Conservation (phyloP, 2,329 filamentous ascomycete genomes). For the Fusarium irregulare region DNA sequence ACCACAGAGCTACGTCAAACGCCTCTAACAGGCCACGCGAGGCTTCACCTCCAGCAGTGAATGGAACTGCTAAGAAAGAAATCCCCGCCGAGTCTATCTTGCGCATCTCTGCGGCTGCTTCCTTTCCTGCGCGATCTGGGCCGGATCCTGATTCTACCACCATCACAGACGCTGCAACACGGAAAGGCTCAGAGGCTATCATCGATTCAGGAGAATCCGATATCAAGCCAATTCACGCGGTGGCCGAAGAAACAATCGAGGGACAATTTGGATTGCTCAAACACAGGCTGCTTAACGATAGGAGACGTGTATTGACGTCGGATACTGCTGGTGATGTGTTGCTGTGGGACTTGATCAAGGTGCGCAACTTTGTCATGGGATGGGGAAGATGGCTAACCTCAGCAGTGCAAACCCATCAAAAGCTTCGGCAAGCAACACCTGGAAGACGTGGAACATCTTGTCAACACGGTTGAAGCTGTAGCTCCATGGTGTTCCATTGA, state of each 20-base stretch:
- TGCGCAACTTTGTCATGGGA: conserved; percentile 53
- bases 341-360: conserved; percentile 92
- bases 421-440: conserved; percentile 95
- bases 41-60: conserved; percentile 49
- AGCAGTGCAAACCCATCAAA: conserved; percentile 83
- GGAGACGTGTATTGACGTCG: conserved; percentile 86
- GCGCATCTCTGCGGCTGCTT: conserved; percentile 84
- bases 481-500: conserved; percentile 97
- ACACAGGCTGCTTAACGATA: conserved; percentile 89
- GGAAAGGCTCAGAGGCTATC: conserved; percentile 52
- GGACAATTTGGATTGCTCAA: conserved; percentile 96
- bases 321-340: conserved; percentile 96
- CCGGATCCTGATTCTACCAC: conserved; percentile 68
- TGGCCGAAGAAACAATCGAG: conserved; percentile 86
- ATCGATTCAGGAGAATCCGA: conserved; percentile 48
- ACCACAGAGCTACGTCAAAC: conserved; percentile 60
- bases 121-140: conserved; percentile 71
- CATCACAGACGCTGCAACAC: conserved; percentile 56
- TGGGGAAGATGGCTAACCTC: conserved; percentile 18
- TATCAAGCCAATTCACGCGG: conserved; percentile 71
- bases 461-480: conserved; percentile 90
- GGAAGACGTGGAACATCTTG: conserved; percentile 87
- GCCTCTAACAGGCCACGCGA: conserved; percentile 53
- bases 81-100: conserved; percentile 84
- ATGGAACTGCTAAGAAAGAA: conserved; percentile 63